These are phyloP conservation scores for Atkinsonella hypoxylon DNA, from an alignment of 2,329 filamentous ascomycete species.

Conservation along the genomic window DNA sequence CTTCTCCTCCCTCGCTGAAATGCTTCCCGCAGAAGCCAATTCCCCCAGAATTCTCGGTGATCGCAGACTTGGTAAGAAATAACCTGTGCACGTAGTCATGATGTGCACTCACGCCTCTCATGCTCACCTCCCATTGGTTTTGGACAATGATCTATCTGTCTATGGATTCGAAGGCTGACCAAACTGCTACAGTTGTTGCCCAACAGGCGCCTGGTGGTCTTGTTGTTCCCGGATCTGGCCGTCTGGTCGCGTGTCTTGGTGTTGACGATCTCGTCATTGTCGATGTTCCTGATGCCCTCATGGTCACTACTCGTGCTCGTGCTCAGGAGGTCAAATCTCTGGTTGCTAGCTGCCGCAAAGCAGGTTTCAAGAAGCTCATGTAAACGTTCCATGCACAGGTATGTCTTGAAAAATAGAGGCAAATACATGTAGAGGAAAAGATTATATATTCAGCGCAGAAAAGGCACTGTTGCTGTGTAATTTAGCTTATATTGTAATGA, in stretches of 20 bases:
- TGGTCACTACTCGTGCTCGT: constrained; percentile 16
- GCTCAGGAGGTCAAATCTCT: constrained; percentile 17
- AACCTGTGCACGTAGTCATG: too few species aligned
- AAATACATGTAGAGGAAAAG: not conserved
- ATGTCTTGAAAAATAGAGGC: not conserved
- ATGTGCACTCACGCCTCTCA: too few species aligned
- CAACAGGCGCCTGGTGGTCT: constrained; percentile 16
- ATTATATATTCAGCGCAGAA: not conserved
- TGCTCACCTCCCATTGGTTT: not conserved
- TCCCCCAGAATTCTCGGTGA: constrained; percentile 14
- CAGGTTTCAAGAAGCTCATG: constrained; percentile 13
- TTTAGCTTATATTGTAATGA: not conserved
- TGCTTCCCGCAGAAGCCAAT: constrained; percentile 16
- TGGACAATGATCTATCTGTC: not conserved
- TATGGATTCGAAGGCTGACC: not conserved
- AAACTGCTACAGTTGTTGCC: constrained; percentile 10
- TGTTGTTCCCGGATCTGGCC: constrained; percentile 15
- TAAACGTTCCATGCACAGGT: constrained; percentile 3
- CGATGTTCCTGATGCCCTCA: constrained; percentile 16
- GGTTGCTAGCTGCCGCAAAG: constrained; percentile 15
- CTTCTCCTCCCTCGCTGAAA: constrained; percentile 16
- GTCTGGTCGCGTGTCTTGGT: constrained; percentile 15
- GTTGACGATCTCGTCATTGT: constrained; percentile 17
- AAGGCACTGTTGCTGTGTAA: not conserved
- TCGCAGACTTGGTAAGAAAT: constrained; percentile 11